A percentile compares a stretch with the other conserved stretches of the same genome.
These are phyloP conservation scores for Phytophthora podocarpi DNA, from an alignment of 352 stramenopile species.

Conservation along the genomic window DNA sequence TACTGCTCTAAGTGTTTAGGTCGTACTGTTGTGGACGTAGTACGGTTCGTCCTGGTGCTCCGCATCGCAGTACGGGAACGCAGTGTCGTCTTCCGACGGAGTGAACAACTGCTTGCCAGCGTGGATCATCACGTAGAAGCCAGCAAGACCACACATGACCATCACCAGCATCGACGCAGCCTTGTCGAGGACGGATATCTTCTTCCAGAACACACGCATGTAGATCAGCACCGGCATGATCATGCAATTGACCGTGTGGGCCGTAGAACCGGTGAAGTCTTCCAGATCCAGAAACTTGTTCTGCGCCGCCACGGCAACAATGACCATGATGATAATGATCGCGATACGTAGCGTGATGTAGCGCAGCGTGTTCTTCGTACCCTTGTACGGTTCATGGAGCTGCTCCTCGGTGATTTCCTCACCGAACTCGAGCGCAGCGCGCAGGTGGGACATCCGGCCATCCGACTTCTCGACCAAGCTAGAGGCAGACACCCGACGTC, in stretches of 20 bases:
- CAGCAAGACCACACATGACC: conserved; percentile 43
- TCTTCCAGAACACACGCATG: conserved; percentile 49
- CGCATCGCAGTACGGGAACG: conserved; percentile 65
- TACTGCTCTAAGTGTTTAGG: too few relatives aligned
- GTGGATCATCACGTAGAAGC: conserved; percentile 59
- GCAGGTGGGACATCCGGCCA: conserved; percentile 40
- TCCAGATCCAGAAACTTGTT: conserved; percentile 59
- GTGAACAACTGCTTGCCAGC: conserved; percentile 62
- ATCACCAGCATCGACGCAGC: conserved; percentile 44
- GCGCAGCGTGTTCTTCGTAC: conserved; percentile 43
- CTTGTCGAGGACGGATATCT: conserved; percentile 50
- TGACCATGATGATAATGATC: conserved; percentile 47
- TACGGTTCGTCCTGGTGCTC: conserved; percentile 54
- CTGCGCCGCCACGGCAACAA: conserved; percentile 43
- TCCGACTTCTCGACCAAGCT: conserved; percentile 31
- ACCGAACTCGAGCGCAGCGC: conserved; percentile 38
- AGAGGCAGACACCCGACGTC: conserved; percentile 22
- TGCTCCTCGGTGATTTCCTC: conserved; percentile 40
- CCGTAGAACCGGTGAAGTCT: conserved; percentile 60
- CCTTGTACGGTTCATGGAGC: conserved; percentile 43
- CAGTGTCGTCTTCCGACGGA: conserved; percentile 35
- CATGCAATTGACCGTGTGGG: conserved; percentile 58
- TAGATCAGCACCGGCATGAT: conserved; percentile 62
- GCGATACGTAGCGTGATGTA: conserved; percentile 50
- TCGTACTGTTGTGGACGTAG: conserved; percentile 45